A percentile compares a stretch with the other conserved stretches of the same genome.
phyloP scores from a whole-genome alignment of 768 basidiomycete genomes.

The Russula griseocarnosa region DNA sequence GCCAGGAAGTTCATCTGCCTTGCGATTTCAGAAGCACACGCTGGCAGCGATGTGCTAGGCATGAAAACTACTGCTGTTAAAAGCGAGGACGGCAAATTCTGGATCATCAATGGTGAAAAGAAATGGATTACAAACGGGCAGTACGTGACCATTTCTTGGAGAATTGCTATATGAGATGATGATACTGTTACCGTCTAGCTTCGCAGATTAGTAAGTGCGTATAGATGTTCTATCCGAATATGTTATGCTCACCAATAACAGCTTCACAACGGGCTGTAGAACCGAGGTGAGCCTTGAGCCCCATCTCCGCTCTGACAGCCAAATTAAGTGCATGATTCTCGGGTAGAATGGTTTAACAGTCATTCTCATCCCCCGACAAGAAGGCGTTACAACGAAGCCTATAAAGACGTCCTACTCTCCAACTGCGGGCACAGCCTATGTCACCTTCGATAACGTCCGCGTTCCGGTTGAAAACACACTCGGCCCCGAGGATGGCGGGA shows the following conservation, averaged over 20 bases:
- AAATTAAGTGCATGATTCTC: conserved; percentile 25
- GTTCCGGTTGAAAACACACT: conserved; percentile 87
- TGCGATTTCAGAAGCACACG: conserved; percentile 85
- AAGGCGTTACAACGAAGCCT: conserved; percentile 75
- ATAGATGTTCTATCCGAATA: background rate
- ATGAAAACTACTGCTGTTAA: conserved; percentile 76
- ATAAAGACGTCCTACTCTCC: conserved; percentile 89
- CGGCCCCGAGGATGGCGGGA: conserved; percentile 71
- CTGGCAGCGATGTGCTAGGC: conserved; percentile 82
- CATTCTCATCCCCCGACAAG: conserved; percentile 78
- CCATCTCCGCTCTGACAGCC: conserved; percentile 34
- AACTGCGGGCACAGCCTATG: conserved; percentile 79
- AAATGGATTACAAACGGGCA: conserved; percentile 82
- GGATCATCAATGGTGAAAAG: conserved; percentile 84
- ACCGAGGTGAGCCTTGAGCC: conserved; percentile 41
- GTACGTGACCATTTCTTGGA: conserved; percentile 34
- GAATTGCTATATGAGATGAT: background rate
- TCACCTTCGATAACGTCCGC: conserved; percentile 78
- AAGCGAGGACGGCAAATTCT: conserved; percentile 76
- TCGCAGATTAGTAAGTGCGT: conserved; percentile 39
- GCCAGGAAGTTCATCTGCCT: conserved; percentile 84
- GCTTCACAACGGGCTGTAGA: conserved; percentile 72
- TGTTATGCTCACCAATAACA: conserved; percentile 11
- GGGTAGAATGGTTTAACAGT: conserved; percentile 63
- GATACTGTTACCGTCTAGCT: conserved; percentile 28